These are phyloP conservation scores for Penicillium ochrochloron DNA, from an alignment of 495 filamentous ascomycete species.

Conservation along the genomic window DNA sequence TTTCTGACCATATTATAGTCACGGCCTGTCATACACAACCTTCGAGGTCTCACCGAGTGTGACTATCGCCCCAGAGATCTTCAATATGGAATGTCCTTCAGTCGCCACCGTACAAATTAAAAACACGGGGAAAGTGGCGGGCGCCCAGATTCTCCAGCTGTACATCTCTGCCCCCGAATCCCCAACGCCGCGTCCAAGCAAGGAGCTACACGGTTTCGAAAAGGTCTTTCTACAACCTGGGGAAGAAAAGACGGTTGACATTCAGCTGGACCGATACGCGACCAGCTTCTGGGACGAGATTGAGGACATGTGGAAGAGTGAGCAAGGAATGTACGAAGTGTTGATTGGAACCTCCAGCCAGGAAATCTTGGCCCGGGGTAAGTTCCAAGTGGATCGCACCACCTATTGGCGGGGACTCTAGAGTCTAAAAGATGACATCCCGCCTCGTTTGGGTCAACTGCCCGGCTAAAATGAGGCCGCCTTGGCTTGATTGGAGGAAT, in stretches of 20 bases:
- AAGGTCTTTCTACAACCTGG: slow-evolving; percentile 68
- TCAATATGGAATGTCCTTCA: slow-evolving; percentile 60
- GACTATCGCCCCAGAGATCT: slow-evolving; percentile 45
- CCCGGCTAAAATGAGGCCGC: slow-evolving; percentile 16
- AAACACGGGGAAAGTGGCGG: slow-evolving; percentile 57
- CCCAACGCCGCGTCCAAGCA: slow-evolving; percentile 40
- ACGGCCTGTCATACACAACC: slow-evolving; percentile 75
- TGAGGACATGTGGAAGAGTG: slow-evolving; percentile 67
- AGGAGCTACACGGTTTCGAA: slow-evolving; percentile 63
- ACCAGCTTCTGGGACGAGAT: slow-evolving; percentile 76
- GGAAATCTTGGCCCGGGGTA: slow-evolving; percentile 40
- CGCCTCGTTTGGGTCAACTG: slow-evolving; percentile 7
- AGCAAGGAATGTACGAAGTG: slow-evolving; percentile 70
- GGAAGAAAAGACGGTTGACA: slow-evolving; percentile 62
- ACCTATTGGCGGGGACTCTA: slow-evolving; percentile 37
- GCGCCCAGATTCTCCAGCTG: slow-evolving; percentile 73
- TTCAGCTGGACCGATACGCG: slow-evolving; percentile 65
- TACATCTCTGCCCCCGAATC: slow-evolving; percentile 62
- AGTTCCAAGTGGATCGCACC: slow-evolving; percentile 48
- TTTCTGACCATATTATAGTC: slow-evolving; percentile 27
- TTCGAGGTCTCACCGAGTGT: slow-evolving; percentile 57
- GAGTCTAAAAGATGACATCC: not conserved
- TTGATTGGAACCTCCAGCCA: slow-evolving; percentile 57
- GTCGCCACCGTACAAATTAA: slow-evolving; percentile 52
- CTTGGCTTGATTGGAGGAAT: slow-evolving; percentile 26